A percentile compares a stretch with the other conserved stretches of the same genome.
Evolutionary conservation across 2,329 filamentous ascomycete genomes (phyloP).

Genomic region (Tolypocladium album): DNA sequence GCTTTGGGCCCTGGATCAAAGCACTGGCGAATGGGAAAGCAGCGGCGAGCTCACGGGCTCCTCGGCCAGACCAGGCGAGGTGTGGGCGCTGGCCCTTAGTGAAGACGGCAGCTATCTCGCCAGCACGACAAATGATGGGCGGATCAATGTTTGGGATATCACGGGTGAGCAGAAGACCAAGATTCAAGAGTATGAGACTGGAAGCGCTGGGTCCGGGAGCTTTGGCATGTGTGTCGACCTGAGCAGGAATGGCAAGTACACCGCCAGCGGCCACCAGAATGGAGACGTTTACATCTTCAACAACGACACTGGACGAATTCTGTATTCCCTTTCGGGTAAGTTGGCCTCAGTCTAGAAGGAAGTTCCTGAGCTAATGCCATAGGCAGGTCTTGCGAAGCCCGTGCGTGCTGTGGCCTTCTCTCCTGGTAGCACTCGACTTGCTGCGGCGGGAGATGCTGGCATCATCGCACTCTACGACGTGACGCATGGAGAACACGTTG

Average conservation of each 20-base stretch:
- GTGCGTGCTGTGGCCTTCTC: slow-evolving; percentile 83
- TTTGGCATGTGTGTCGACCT: slow-evolving; percentile 86
- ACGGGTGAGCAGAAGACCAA: slow-evolving; percentile 44
- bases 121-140: slow-evolving; percentile 78
- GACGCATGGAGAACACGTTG: slow-evolving; percentile 82
- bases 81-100: slow-evolving; percentile 83
- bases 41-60: slow-evolving; percentile 28
- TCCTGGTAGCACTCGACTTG: slow-evolving; percentile 71
- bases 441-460: slow-evolving; percentile 79
- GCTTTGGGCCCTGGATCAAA: slow-evolving; percentile 59
- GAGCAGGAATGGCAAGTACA: slow-evolving; percentile 68
- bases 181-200: slow-evolving; percentile 76
- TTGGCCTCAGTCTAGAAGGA: not conserved
- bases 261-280: slow-evolving; percentile 86
- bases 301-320: slow-evolving; percentile 75
- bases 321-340: slow-evolving; percentile 73
- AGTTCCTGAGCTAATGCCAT: not conserved
- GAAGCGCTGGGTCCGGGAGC: slow-evolving; percentile 58
- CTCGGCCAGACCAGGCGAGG: slow-evolving; percentile 52
- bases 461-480: slow-evolving; percentile 91
- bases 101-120: slow-evolving; percentile 76
- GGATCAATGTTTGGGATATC: slow-evolving; percentile 81
- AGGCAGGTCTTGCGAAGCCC: slow-evolving; percentile 68
- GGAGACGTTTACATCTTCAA: slow-evolving; percentile 91
- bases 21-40: slow-evolving; percentile 40